These are phyloP conservation scores for Termitomyces sp. DNA, from an alignment of 768 basidiomycete species.

Conservation along the genomic window DNA sequence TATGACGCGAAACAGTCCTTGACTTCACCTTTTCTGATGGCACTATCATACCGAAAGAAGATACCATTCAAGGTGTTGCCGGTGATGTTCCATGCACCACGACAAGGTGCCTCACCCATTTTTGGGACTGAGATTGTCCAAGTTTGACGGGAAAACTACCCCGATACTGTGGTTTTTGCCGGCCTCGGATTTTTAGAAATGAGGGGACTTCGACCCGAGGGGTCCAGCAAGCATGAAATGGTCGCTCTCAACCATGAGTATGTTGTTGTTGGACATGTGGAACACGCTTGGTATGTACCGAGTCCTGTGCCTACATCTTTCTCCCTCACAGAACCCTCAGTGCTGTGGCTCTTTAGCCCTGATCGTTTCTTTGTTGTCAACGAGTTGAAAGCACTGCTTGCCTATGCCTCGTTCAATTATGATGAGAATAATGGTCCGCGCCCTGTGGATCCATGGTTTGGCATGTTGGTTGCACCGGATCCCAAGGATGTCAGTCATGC, in stretches of 20 bases:
- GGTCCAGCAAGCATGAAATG: constrained; percentile 21
- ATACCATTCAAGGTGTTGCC: constrained; percentile 25
- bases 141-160: too few relatives aligned
- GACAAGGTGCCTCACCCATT: too few relatives aligned
- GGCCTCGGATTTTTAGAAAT: constrained; percentile 30
- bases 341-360: constrained; percentile 19
- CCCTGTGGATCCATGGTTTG: constrained; percentile 7
- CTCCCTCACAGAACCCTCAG: background rate
- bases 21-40: constrained; percentile 41
- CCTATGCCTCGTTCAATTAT: constrained; percentile 32
- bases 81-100: constrained; percentile 23
- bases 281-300: constrained; percentile 12
- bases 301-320: background rate
- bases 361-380: constrained; percentile 41
- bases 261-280: constrained; percentile 24
- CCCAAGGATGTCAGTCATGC: constrained; percentile 28
- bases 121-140: too few relatives aligned
- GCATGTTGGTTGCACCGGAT: constrained; percentile 19
- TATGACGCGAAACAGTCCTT: constrained; percentile 25
- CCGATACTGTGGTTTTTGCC: constrained; percentile 21
- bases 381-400: constrained; percentile 36
- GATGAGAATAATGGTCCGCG: constrained; percentile 24
- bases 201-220: constrained; percentile 17
- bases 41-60: constrained; percentile 29
- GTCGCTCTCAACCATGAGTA: constrained; percentile 19